A percentile compares a stretch with the other conserved stretches of the same genome.
phyloP scores from a whole-genome alignment of 2,329 filamentous ascomycete species.

The Aspergillus flavus region DNA sequence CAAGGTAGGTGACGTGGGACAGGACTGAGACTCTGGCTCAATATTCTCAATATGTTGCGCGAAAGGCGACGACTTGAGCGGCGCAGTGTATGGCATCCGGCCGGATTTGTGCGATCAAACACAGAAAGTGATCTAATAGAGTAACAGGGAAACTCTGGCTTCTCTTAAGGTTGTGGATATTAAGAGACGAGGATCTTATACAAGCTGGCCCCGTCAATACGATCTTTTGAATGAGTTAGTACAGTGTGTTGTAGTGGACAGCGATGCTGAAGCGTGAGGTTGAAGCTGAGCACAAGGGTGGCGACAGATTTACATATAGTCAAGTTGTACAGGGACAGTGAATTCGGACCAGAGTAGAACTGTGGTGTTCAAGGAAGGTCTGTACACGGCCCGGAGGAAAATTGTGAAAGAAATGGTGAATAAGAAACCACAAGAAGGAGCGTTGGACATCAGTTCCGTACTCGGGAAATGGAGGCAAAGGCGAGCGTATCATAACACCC shows the following conservation, averaged over 20 bases:
- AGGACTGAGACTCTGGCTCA: slow-evolving; percentile 43
- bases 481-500: slow-evolving; percentile 25
- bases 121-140: slow-evolving; percentile 26
- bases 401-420: slow-evolving; percentile 5
- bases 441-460: slow-evolving; percentile 26
- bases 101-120: slow-evolving; percentile 37
- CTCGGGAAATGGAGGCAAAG: slow-evolving; percentile 19
- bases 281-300: background rate
- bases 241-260: background rate
- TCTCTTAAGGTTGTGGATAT: background rate
- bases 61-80: slow-evolving; percentile 59
- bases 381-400: background rate
- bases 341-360: background rate
- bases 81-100: slow-evolving; percentile 56
- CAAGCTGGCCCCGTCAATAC: slow-evolving; percentile 14
- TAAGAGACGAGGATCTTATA: slow-evolving; percentile 5
- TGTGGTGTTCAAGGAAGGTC: background rate
- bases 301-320: background rate
- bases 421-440: slow-evolving; percentile 19
- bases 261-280: background rate
- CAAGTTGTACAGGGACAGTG: background rate
- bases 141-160: background rate
- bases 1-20: slow-evolving; percentile 22
- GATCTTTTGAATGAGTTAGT: slow-evolving; percentile 16
- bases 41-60: slow-evolving; percentile 53